Conservation (phyloP, 2,329 filamentous ascomycete genomes). For the Apiospora sp. region DNA sequence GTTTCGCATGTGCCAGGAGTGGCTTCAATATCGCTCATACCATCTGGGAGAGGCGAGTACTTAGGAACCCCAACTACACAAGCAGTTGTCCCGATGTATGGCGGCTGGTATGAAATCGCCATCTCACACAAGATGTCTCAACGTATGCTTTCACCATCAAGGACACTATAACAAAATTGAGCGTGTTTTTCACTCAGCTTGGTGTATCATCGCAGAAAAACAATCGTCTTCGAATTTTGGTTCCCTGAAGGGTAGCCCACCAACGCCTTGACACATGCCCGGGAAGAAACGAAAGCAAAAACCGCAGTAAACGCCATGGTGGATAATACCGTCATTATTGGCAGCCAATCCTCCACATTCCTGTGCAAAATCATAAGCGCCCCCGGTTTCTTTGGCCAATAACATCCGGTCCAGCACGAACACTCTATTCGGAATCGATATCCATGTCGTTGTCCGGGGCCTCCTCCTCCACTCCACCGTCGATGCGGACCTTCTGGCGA, state of each 20-base stretch:
- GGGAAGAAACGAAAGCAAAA: constrained; percentile 31
- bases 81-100: neutral
- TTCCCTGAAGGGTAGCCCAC: constrained; percentile 29
- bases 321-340: constrained; percentile 17
- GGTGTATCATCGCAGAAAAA: constrained; percentile 15
- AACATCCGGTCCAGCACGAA: neutral
- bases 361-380: constrained; percentile 7
- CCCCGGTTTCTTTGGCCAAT: neutral
- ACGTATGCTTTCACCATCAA: neutral
- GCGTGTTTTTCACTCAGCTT: constrained; percentile 2
- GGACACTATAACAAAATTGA: neutral
- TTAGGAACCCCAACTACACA: neutral
- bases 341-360: neutral
- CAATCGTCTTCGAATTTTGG: constrained; percentile 25
- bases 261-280: constrained; percentile 42
- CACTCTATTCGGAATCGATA: constrained; percentile 42
- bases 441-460: constrained; percentile 32
- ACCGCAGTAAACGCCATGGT: constrained; percentile 38
- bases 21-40: neutral
- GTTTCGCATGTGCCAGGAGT: neutral
- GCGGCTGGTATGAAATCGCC: neutral
- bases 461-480: constrained; percentile 51
- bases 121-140: neutral
- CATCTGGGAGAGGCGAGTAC: neutral
- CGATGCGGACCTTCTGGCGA: constrained; percentile 47